Percentiles rank a stretch among this genome's conserved stretches.
Evolutionary conservation across 306 rosid genomes (phyloP).

Genomic region (Phaseolus lunatus): DNA sequence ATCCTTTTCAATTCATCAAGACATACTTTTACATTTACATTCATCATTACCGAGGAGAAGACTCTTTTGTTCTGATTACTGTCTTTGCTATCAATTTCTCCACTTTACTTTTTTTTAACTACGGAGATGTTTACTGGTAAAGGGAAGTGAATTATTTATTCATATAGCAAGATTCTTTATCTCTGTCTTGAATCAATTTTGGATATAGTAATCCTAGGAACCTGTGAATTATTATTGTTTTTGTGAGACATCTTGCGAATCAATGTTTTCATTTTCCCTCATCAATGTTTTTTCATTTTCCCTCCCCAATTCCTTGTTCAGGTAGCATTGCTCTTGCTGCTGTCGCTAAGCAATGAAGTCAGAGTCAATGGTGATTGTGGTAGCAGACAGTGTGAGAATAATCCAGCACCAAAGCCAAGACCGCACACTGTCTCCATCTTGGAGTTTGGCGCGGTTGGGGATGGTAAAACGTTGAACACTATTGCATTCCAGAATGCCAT

Average conservation of each 20-base stretch:
- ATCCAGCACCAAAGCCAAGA: constrained; percentile 65
- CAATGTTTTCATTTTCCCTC: constrained; percentile 5
- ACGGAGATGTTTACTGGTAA: constrained; percentile 1
- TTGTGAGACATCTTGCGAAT: constrained; percentile 29
- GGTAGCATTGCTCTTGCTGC: constrained; percentile 82
- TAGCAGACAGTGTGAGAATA: constrained; percentile 62
- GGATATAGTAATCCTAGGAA: background rate
- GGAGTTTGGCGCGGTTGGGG: constrained; percentile 99
- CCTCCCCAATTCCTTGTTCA: constrained; percentile 41
- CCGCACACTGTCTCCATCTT: constrained; percentile 90
- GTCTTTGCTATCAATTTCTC: background rate
- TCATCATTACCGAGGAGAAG: background rate
- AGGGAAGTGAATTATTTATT: constrained; percentile 14
- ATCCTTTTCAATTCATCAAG: constrained; percentile 18
- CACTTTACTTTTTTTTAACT: background rate
- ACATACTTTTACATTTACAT: background rate
- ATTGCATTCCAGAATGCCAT: constrained; percentile 96
- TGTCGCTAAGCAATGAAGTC: constrained; percentile 73
- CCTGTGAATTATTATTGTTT: background rate
- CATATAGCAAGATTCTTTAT: background rate
- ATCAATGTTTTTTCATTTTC: constrained; percentile 2
- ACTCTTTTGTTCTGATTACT: background rate
- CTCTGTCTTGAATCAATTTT: constrained; percentile 11
- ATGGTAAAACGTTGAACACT: constrained; percentile 92
- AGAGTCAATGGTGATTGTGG: constrained; percentile 54